phyloP scores from a whole-genome alignment of 306 rosid genomes.

The Ziziphus jujuba region DNA sequence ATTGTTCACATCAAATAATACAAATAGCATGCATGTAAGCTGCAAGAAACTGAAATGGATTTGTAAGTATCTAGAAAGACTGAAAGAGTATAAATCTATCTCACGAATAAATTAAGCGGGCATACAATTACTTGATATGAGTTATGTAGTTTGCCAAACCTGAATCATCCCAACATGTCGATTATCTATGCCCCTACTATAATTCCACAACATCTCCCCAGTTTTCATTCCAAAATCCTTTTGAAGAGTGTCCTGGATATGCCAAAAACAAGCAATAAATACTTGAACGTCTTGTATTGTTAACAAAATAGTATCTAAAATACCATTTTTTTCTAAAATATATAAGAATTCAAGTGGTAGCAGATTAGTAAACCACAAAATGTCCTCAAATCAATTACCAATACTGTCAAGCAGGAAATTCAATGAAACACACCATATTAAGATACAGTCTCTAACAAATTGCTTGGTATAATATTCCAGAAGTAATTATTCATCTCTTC shows the following conservation, averaged over 20 bases:
- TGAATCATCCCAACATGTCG: slow-evolving; percentile 78
- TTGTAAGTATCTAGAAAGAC: too few relatives aligned
- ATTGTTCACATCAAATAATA: too few relatives aligned
- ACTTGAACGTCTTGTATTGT: slow-evolving; percentile 26
- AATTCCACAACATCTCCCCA: slow-evolving; percentile 91
- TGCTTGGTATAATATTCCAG: not conserved
- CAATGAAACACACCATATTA: not conserved
- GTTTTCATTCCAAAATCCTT: slow-evolving; percentile 81
- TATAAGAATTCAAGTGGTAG: not conserved
- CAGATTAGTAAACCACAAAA: slow-evolving; percentile 8
- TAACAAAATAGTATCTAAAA: not conserved
- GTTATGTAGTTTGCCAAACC: slow-evolving; percentile 49
- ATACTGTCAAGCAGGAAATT: not conserved
- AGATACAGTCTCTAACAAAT: not conserved
- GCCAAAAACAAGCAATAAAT: slow-evolving; percentile 22
- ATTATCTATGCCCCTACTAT: slow-evolving; percentile 84
- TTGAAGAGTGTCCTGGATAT: slow-evolving; percentile 69
- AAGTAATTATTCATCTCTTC: not conserved
- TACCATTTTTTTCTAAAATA: not conserved
- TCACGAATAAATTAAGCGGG: not conserved
- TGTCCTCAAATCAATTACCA: not conserved
- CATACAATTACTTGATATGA: slow-evolving; percentile 6
- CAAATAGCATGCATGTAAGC: too few relatives aligned
- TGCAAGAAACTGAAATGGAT: too few relatives aligned
- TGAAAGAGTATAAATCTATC: too few relatives aligned